Evolutionary conservation across 2,329 filamentous ascomycete genomes (phyloP).

Genomic region (Albifimbria verrucaria): DNA sequence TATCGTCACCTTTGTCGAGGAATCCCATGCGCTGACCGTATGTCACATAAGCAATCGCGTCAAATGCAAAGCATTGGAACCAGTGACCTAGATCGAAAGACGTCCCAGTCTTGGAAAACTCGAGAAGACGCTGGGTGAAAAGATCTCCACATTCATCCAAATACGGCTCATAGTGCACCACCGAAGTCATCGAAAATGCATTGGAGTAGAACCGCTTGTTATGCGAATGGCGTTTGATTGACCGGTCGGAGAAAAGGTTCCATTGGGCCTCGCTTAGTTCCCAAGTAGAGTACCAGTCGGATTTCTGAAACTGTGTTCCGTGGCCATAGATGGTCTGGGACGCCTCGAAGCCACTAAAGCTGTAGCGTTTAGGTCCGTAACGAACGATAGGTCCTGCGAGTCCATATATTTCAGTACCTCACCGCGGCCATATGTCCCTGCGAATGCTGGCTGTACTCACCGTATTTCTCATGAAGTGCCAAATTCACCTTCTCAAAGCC

Average conservation of each 20-base stretch:
- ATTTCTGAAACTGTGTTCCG: conserved; percentile 28
- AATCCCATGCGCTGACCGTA: conserved; percentile 31
- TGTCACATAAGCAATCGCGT: conserved; percentile 34
- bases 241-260: conserved; percentile 26
- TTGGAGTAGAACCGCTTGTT: conserved; percentile 23
- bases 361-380: conserved; percentile 45
- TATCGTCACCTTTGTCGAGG: conserved; percentile 30
- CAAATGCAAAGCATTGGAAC: conserved; percentile 37
- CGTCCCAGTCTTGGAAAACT: conserved; percentile 11
- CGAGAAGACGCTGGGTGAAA: conserved; percentile 21
- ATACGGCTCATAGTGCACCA: conserved; percentile 30
- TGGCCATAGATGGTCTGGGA: conserved; percentile 32
- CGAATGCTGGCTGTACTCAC: background rate
- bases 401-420: too few species aligned
- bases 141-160: conserved; percentile 28
- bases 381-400: conserved; percentile 34
- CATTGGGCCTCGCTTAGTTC: conserved; percentile 12
- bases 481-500: conserved; percentile 4
- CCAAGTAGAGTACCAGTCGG: conserved; percentile 28
- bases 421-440: too few species aligned
- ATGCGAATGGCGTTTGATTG: conserved; percentile 20
- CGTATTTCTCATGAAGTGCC: conserved; percentile 2
- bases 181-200: conserved; percentile 28
- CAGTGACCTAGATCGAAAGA: conserved; percentile 28
- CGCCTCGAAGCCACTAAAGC: conserved; percentile 36